These are phyloP conservation scores for Ceratobasidium sp. DNA, from an alignment of 1,284 basidiomycete genomes.

Conservation along the genomic window DNA sequence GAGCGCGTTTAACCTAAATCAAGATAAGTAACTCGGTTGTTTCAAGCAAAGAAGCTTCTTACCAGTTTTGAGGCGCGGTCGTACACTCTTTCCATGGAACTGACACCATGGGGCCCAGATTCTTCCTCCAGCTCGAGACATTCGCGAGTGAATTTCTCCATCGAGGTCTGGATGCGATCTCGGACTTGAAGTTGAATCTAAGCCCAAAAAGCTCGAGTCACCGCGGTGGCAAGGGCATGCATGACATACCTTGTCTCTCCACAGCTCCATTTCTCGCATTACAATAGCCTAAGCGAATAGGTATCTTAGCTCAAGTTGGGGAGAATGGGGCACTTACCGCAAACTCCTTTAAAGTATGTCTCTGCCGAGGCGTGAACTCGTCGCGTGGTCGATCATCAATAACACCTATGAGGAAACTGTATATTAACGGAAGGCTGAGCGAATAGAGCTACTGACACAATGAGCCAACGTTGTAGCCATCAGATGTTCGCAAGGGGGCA, in stretches of 20 bases:
- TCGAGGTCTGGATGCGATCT: slow-evolving; percentile 91
- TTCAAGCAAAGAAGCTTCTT: not conserved
- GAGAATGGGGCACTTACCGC: slow-evolving; percentile 53
- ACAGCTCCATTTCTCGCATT: slow-evolving; percentile 96
- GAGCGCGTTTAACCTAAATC: slow-evolving; percentile 69
- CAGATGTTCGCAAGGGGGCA: slow-evolving; percentile 85
- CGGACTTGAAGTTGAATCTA: slow-evolving; percentile 89
- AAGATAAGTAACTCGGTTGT: not conserved
- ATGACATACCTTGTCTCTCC: slow-evolving; percentile 81
- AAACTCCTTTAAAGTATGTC: slow-evolving; percentile 94
- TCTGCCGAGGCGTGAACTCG: slow-evolving; percentile 87
- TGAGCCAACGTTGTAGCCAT: slow-evolving; percentile 90
- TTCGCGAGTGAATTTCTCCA: slow-evolving; percentile 95
- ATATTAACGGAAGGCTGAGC: not conserved
- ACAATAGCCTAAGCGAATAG: slow-evolving; percentile 69
- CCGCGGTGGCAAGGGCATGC: not conserved
- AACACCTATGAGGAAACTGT: slow-evolving; percentile 54
- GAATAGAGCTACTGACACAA: slow-evolving; percentile 49
- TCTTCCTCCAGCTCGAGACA: slow-evolving; percentile 91
- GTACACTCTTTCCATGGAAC: slow-evolving; percentile 87
- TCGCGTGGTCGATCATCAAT: slow-evolving; percentile 84
- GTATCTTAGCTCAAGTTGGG: not conserved
- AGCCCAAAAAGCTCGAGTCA: not conserved
- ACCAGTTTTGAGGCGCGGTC: slow-evolving; percentile 83
- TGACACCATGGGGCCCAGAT: slow-evolving; percentile 42